Evolutionary conservation across 768 basidiomycete species (phyloP).

Genomic region (Suillus decipiens): DNA sequence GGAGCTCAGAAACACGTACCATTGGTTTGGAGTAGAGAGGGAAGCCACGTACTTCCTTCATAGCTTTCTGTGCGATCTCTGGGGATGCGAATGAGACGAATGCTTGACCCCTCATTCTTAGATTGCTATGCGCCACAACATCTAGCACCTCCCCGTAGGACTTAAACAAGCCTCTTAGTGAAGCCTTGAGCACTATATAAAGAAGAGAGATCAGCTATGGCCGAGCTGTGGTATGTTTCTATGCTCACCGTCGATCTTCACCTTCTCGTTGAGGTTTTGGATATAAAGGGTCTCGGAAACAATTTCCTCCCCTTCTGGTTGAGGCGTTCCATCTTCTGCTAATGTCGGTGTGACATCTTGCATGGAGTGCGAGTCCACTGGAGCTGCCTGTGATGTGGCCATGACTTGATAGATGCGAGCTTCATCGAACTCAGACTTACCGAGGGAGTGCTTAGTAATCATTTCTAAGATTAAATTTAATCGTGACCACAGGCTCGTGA

Average conservation of each 20-base stretch:
- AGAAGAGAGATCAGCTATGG: constrained; percentile 13
- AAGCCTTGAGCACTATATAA: constrained; percentile 78
- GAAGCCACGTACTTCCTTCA: constrained; percentile 92
- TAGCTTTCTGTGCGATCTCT: constrained; percentile 83
- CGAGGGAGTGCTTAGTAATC: constrained; percentile 5
- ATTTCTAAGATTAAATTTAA: background rate
- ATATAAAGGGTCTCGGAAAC: constrained; percentile 90
- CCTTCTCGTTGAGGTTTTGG: constrained; percentile 95
- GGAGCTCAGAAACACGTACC: constrained; percentile 47
- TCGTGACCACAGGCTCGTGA: background rate
- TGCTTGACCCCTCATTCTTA: constrained; percentile 98
- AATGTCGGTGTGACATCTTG: constrained; percentile 24
- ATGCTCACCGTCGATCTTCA: constrained; percentile 69
- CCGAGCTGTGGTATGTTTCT: background rate
- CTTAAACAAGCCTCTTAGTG: constrained; percentile 87
- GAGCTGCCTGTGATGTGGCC: constrained; percentile 39
- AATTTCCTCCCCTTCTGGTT: constrained; percentile 41
- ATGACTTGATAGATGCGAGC: constrained; percentile 25
- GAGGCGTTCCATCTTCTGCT: constrained; percentile 17
- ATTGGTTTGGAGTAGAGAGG: constrained; percentile 97
- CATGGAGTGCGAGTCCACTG: constrained; percentile 28
- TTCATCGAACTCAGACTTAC: background rate
- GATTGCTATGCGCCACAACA: constrained; percentile 92
- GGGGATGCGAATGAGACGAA: constrained; percentile 89
- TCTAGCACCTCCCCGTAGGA: constrained; percentile 91